Percentiles rank a stretch among this genome's conserved stretches.
These are phyloP conservation scores for Pseudotsuga menziesii DNA, from an alignment of 75 land plant genomes.

Conservation along the genomic window DNA sequence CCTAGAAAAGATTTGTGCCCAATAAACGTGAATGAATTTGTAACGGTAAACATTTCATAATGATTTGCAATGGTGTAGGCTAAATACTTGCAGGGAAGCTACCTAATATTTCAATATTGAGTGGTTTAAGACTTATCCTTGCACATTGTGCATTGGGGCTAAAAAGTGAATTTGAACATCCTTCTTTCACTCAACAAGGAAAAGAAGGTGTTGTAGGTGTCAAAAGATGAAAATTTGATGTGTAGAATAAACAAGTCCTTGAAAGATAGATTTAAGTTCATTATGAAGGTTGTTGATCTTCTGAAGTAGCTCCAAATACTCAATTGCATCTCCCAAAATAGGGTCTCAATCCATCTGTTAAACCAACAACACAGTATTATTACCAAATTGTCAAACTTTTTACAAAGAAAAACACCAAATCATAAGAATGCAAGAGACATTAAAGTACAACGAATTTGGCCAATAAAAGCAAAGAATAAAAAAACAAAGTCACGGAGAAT, in stretches of 20 bases:
- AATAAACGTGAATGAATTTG: neutral
- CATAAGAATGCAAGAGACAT: neutral
- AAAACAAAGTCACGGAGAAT: neutral
- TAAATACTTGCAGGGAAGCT: neutral
- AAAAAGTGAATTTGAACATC: conserved; percentile 61
- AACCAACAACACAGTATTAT: conserved; percentile 4
- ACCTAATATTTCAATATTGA: neutral
- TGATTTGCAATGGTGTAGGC: neutral
- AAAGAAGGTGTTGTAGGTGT: conserved; percentile 55
- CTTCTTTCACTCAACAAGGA: conserved; percentile 76
- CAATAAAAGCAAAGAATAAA: neutral
- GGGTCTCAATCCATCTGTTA: conserved; percentile 95
- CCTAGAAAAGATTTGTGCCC: too few species aligned
- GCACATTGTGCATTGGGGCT: conserved; percentile 81
- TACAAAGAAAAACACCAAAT: neutral
- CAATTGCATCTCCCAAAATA: conserved; percentile 96
- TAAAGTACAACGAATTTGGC: neutral
- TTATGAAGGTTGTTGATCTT: conserved; percentile 90
- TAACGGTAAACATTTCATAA: neutral
- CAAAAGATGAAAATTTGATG: conserved; percentile 53
- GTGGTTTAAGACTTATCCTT: conserved; percentile 37
- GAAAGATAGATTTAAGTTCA: conserved; percentile 74
- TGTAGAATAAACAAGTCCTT: conserved; percentile 39
- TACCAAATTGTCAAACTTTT: neutral
- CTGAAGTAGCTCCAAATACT: conserved; percentile 92